Conservation (phyloP, 2,329 filamentous ascomycete species). For the Exserohilum turcica region DNA sequence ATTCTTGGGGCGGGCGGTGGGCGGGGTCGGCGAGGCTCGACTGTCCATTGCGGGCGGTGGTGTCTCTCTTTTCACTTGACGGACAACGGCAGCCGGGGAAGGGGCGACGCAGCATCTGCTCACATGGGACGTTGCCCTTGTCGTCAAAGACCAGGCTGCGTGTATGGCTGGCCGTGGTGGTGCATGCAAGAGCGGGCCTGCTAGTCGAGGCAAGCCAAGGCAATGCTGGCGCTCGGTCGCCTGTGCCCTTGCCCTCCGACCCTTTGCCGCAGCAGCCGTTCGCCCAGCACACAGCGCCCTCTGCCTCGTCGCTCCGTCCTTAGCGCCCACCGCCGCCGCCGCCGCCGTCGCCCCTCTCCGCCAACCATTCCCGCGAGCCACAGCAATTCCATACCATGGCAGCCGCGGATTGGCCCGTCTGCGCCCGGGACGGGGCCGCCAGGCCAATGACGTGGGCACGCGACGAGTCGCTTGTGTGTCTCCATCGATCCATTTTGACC, state of each 20-base stretch:
- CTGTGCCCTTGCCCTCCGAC: slow-evolving; percentile 14
- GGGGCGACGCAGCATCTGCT: slow-evolving; percentile 21
- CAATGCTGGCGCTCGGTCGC: slow-evolving; percentile 16
- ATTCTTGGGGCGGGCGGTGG: slow-evolving; percentile 37
- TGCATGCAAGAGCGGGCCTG: slow-evolving; percentile 16
- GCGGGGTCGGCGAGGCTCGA: slow-evolving; percentile 41
- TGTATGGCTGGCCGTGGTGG: slow-evolving; percentile 17
- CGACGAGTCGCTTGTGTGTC: slow-evolving; percentile 3
- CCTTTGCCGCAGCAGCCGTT: slow-evolving; percentile 20
- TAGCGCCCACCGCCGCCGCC: slow-evolving; percentile 7
- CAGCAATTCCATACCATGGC: slow-evolving; percentile 8
- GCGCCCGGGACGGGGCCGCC: neutral
- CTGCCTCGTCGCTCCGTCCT: slow-evolving; percentile 7
- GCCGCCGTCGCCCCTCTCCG: slow-evolving; percentile 5
- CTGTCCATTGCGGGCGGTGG: slow-evolving; percentile 36
- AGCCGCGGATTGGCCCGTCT: slow-evolving; percentile 1
- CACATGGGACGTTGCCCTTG: slow-evolving; percentile 26
- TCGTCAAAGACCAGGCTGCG: slow-evolving; percentile 15
- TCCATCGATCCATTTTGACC: neutral
- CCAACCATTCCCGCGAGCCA: slow-evolving; percentile 10
- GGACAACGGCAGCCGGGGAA: slow-evolving; percentile 20
- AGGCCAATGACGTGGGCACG: slow-evolving; percentile 16
- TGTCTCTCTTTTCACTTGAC: slow-evolving; percentile 8
- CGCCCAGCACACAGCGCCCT: slow-evolving; percentile 5
- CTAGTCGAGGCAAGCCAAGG: slow-evolving; percentile 14